Evolutionary conservation across 345 rosid genomes (phyloP).

Genomic region (Euphorbia pulcherrima): DNA sequence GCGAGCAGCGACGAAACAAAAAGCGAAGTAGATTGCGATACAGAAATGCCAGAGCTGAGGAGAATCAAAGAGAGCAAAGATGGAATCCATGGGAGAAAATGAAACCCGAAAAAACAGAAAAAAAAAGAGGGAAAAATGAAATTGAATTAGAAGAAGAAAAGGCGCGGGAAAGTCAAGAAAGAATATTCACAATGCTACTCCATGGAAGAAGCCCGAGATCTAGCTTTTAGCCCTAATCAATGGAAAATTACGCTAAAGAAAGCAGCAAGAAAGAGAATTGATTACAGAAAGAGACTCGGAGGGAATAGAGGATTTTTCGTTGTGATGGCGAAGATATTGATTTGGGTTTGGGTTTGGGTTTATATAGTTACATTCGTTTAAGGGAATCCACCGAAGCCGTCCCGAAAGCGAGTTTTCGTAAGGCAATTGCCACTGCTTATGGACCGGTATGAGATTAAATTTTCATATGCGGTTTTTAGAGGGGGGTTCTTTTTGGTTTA

Average conservation of each 20-base stretch:
- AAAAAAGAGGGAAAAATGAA: conserved; percentile 23
- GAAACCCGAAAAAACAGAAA: neutral
- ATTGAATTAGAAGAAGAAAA: neutral
- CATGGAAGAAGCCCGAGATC: conserved; percentile 12
- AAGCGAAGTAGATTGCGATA: conserved; percentile 57
- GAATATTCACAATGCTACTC: neutral
- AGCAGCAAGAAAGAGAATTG: neutral
- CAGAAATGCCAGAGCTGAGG: conserved; percentile 50
- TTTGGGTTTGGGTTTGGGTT: too few relatives aligned
- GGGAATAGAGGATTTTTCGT: neutral
- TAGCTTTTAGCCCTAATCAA: neutral
- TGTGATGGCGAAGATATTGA: neutral
- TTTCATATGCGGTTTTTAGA: too few relatives aligned
- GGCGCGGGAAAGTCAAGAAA: neutral
- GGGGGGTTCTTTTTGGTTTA: too few relatives aligned
- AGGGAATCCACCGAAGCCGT: too few relatives aligned
- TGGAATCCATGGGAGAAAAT: conserved; percentile 45
- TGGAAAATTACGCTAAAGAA: neutral
- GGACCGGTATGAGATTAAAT: too few relatives aligned
- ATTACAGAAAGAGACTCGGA: neutral
- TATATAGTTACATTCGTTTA: too few relatives aligned
- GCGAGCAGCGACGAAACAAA: conserved; percentile 52
- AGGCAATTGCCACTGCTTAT: too few relatives aligned
- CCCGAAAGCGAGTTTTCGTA: too few relatives aligned
- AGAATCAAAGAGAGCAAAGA: conserved; percentile 33